Evolutionary conservation across 768 basidiomycete genomes (phyloP).

Genomic region (Amanita rubescens): DNA sequence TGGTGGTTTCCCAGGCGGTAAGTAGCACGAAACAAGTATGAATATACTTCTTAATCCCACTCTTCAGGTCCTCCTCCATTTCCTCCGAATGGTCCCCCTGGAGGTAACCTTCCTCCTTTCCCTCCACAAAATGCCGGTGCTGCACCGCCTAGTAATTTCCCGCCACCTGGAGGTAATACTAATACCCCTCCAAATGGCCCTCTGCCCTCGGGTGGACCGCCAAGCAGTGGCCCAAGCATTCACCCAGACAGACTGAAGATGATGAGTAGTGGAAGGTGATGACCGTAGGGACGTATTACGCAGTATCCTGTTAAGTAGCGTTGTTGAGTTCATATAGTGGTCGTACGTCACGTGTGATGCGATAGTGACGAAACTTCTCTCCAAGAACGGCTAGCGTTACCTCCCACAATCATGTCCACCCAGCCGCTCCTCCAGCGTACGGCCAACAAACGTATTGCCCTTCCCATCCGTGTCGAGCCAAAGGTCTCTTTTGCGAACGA

Average conservation of each 20-base stretch:
- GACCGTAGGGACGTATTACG: not conserved
- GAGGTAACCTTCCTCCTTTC: conserved; percentile 37
- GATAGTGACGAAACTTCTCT: not conserved
- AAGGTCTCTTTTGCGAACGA: conserved; percentile 96
- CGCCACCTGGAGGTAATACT: conserved; percentile 24
- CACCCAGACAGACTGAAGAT: conserved; percentile 81
- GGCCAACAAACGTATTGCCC: conserved; percentile 90
- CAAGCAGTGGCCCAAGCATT: conserved; percentile 51
- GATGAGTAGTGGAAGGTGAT: conserved; percentile 42
- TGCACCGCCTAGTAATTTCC: conserved; percentile 26
- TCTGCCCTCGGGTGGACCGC: conserved; percentile 10
- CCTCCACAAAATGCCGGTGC: conserved; percentile 26
- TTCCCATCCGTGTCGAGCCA: conserved; percentile 90
- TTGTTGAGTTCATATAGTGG: no score
- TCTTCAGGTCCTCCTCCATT: conserved; percentile 34
- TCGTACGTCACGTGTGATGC: not conserved
- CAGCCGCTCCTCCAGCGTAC: conserved; percentile 96
- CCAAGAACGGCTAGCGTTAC: no score
- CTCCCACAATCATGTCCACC: conserved; percentile 67
- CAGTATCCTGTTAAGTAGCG: conserved; percentile 1
- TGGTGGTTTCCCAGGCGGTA: conserved; percentile 36
- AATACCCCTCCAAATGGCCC: conserved; percentile 21
- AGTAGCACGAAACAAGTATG: conserved; percentile 13
- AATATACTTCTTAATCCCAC: conserved; percentile 13
- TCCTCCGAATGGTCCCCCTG: conserved; percentile 36